phyloP scores from a whole-genome alignment of 306 rosid species.

The Rubus parviflorus region DNA sequence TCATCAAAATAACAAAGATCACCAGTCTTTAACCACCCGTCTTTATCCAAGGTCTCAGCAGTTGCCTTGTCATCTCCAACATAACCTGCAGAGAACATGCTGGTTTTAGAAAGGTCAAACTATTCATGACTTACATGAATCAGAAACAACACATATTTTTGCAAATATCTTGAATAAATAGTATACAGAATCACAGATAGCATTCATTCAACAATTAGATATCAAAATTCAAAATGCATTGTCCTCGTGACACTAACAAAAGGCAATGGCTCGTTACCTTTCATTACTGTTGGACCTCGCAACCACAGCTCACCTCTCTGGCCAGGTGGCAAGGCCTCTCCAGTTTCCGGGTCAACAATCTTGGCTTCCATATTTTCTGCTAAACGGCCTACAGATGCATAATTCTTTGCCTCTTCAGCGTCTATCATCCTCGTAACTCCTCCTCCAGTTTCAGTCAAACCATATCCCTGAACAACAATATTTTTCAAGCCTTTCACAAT shows the following conservation, averaged over 20 bases:
- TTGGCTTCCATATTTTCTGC: slow-evolving; percentile 77
- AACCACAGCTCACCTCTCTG: slow-evolving; percentile 83
- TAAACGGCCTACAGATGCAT: slow-evolving; percentile 71
- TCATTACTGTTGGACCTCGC: slow-evolving; percentile 83
- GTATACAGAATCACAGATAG: background rate
- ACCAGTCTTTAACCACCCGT: slow-evolving; percentile 91
- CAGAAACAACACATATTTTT: background rate
- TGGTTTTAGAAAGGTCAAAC: background rate
- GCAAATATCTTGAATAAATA: too few species aligned
- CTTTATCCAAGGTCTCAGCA: slow-evolving; percentile 71
- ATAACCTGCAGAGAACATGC: slow-evolving; percentile 54
- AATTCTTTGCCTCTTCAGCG: slow-evolving; percentile 53
- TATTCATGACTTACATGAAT: background rate
- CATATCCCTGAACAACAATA: slow-evolving; percentile 68
- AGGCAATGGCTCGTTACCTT: slow-evolving; percentile 35
- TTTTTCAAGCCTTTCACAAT: background rate
- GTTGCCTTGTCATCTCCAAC: slow-evolving; percentile 81
- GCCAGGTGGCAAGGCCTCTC: slow-evolving; percentile 65
- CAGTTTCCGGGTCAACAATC: slow-evolving; percentile 71
- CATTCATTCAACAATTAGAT: background rate
- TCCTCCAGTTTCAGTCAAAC: slow-evolving; percentile 74
- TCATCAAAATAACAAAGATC: slow-evolving; percentile 94
- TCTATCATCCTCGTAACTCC: slow-evolving; percentile 55
- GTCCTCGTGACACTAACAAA: background rate
- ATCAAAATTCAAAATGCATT: background rate